Evolutionary conservation across 1,284 basidiomycete genomes (phyloP).

Genomic region (Neolentinus lepideus): DNA sequence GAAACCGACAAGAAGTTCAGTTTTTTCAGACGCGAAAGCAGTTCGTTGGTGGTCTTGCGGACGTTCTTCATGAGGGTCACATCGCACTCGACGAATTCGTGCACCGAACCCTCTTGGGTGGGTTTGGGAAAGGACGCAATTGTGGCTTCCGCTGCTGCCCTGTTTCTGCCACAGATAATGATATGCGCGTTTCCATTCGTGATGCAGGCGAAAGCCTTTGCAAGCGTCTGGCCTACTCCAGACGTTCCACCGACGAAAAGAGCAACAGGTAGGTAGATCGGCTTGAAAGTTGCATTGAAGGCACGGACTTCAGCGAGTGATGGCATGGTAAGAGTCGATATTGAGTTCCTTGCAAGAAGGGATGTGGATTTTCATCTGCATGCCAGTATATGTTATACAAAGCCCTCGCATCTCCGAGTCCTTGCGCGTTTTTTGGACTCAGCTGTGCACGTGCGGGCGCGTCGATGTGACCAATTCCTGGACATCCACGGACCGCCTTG

Average conservation of each 20-base stretch:
- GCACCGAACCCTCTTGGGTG: constrained; percentile 5
- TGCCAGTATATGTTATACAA: too few relatives aligned
- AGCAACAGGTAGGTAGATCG: constrained; percentile 20
- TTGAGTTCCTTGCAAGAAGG: too few relatives aligned
- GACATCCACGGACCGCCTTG: too few relatives aligned
- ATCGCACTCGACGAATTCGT: constrained; percentile 30
- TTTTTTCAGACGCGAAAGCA: constrained; percentile 19
- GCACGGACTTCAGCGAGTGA: constrained; percentile 1
- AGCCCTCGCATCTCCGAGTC: too few relatives aligned
- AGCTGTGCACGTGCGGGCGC: too few relatives aligned
- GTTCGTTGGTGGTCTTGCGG: constrained; percentile 16
- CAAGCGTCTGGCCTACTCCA: constrained; percentile 29
- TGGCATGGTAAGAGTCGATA: neutral
- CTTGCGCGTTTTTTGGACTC: too few relatives aligned
- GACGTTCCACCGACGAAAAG: constrained; percentile 31
- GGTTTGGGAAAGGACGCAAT: constrained; percentile 24
- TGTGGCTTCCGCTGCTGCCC: constrained; percentile 23
- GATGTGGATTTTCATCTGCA: too few relatives aligned
- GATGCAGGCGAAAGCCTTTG: constrained; percentile 19
- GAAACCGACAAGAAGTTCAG: constrained; percentile 29
- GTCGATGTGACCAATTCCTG: too few relatives aligned
- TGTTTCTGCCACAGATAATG: constrained; percentile 27
- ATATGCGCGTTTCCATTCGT: constrained; percentile 25
- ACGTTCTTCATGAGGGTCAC: constrained; percentile 27
- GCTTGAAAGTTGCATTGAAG: neutral